A percentile compares a stretch with the other conserved stretches of the same genome.
phyloP scores from a whole-genome alignment of 1,284 basidiomycete genomes.

The Xerocomus minutiporus region DNA sequence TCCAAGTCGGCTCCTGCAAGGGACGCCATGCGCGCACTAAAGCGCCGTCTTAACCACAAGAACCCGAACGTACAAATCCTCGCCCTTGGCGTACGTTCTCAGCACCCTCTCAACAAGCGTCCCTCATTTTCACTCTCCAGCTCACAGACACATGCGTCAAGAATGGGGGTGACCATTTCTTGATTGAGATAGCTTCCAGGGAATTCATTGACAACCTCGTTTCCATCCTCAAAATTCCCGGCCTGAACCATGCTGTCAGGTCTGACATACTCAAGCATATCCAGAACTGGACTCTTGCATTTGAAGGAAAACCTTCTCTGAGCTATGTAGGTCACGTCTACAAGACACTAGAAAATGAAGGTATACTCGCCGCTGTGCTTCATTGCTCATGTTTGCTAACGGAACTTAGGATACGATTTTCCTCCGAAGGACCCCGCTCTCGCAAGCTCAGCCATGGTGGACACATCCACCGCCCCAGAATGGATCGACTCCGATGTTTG shows the following conservation, averaged over 20 bases:
- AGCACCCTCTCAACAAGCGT: conserved; percentile 1
- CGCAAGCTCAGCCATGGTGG: conserved; percentile 77
- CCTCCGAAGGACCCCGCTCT: conserved; percentile 72
- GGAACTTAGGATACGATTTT: conserved; percentile 67
- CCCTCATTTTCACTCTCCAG: conserved; percentile 37
- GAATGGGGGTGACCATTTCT: conserved; percentile 94
- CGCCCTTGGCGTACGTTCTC: conserved; percentile 68
- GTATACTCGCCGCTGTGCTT: conserved; percentile 37
- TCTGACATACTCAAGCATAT: conserved; percentile 73
- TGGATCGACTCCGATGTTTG: conserved; percentile 98
- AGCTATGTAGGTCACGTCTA: conserved; percentile 78
- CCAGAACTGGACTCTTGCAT: conserved; percentile 92
- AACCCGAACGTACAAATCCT: conserved; percentile 96
- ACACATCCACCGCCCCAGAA: conserved; percentile 85
- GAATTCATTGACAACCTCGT: conserved; percentile 94
- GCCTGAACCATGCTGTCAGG: conserved; percentile 80
- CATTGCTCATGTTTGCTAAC: background rate
- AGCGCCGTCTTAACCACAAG: conserved; percentile 84
- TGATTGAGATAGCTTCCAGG: conserved; percentile 77
- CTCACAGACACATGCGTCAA: conserved; percentile 93
- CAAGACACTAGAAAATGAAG: conserved; percentile 70
- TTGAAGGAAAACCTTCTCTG: conserved; percentile 77
- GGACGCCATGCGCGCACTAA: conserved; percentile 86
- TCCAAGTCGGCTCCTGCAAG: conserved; percentile 85
- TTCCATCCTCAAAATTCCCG: conserved; percentile 72